These are phyloP conservation scores for Schwanniomyces occidentalis DNA, from an alignment of 805 yeast species.

Conservation along the genomic window DNA sequence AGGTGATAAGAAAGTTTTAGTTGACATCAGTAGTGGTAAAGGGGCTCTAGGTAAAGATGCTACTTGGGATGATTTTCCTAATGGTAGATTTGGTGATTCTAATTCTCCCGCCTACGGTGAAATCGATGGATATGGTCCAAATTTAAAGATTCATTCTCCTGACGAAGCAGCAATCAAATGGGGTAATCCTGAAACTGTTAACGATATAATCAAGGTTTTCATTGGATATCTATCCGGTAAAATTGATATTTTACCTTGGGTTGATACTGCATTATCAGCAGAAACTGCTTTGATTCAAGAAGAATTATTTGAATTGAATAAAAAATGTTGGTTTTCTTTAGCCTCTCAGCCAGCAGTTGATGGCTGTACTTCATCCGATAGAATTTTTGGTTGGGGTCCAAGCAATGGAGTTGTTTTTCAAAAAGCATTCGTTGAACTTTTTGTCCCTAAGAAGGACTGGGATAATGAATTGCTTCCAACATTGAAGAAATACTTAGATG, in stretches of 20 bases:
- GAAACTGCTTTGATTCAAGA: slow-evolving; percentile 94
- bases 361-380: slow-evolving; percentile 75
- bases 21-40: slow-evolving; percentile 81
- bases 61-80: slow-evolving; percentile 96
- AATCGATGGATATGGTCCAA: slow-evolving; percentile 95
- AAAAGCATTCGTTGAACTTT: slow-evolving; percentile 84
- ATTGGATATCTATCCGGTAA: slow-evolving; percentile 72
- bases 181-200: slow-evolving; percentile 68
- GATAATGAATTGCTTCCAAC: slow-evolving; percentile 50
- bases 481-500: slow-evolving; percentile 37
- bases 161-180: slow-evolving; percentile 69
- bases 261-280: slow-evolving; percentile 78
- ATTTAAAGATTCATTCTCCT: slow-evolving; percentile 67
- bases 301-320: slow-evolving; percentile 77
- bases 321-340: slow-evolving; percentile 75
- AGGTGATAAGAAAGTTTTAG: slow-evolving; percentile 51
- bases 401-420: slow-evolving; percentile 84
- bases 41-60: slow-evolving; percentile 87
- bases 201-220: slow-evolving; percentile 68
- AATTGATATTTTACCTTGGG: slow-evolving; percentile 86
- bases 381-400: slow-evolving; percentile 98
- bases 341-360: slow-evolving; percentile 97
- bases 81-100: slow-evolving; percentile 94
- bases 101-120: slow-evolving; percentile 97
- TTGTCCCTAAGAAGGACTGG: slow-evolving; percentile 77